Conservation (phyloP, 2,329 filamentous ascomycete species). For the Fusarium sp. region DNA sequence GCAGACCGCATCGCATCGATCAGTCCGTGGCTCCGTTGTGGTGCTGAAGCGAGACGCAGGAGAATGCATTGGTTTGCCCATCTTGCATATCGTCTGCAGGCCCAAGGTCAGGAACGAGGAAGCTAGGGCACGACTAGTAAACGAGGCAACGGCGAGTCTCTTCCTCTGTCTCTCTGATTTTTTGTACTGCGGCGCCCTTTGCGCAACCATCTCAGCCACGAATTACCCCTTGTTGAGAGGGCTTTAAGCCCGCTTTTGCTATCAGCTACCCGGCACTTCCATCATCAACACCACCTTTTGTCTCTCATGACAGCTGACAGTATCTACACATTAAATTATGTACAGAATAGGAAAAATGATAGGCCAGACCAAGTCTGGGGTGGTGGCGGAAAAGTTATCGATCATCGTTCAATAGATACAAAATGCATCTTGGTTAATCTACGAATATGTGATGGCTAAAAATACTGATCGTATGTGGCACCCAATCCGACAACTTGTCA, state of each 20-base stretch:
- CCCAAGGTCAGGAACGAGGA: conserved; percentile 37
- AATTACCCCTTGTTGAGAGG: background rate
- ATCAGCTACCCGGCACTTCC: conserved; percentile 22
- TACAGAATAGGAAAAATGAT: background rate
- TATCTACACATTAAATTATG: background rate
- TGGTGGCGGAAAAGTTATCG: conserved; percentile 12
- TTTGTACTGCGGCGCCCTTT: conserved; percentile 13
- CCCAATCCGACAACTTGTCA: conserved; percentile 34
- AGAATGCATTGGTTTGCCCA: conserved; percentile 34
- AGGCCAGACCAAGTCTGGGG: background rate
- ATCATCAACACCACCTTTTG: background rate
- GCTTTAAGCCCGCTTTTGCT: background rate
- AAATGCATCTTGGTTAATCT: background rate
- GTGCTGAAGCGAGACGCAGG: conserved; percentile 45
- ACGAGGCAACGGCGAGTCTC: conserved; percentile 9
- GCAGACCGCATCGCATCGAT: conserved; percentile 20
- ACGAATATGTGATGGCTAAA: conserved; percentile 4
- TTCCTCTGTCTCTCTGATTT: background rate
- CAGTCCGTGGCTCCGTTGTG: conserved; percentile 20
- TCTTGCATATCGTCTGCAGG: conserved; percentile 36
- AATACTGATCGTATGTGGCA: conserved; percentile 23
- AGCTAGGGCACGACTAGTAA: conserved; percentile 29
- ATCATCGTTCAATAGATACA: background rate
- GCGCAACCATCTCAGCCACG: conserved; percentile 4
- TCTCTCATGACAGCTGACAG: conserved; percentile 8